Conservation (phyloP, 306 rosid species). For the Sophora flavescens region DNA sequence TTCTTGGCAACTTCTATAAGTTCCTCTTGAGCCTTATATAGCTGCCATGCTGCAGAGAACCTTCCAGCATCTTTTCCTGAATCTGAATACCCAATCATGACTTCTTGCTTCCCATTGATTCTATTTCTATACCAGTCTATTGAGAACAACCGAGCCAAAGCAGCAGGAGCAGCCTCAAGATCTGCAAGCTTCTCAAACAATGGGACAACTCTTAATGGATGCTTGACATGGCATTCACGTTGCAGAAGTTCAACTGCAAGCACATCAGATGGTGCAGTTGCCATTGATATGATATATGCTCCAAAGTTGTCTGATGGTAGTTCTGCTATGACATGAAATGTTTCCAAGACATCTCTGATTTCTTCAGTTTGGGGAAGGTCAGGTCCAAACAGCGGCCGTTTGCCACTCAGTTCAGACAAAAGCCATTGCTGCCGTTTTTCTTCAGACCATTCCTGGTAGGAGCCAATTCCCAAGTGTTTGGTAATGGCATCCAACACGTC, state of each 20-base stretch:
- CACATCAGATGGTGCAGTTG: constrained; percentile 91
- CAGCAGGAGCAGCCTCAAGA: constrained; percentile 88
- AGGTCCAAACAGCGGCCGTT: constrained; percentile 83
- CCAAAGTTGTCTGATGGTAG: constrained; percentile 88
- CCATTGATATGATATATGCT: constrained; percentile 96
- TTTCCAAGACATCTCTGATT: constrained; percentile 80
- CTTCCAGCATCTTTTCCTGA: constrained; percentile 98
- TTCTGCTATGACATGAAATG: constrained; percentile 83
- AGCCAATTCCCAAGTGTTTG: constrained; percentile 80
- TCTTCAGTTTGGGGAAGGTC: constrained; percentile 94
- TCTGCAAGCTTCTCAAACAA: constrained; percentile 93
- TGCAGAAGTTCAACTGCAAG: constrained; percentile 90
- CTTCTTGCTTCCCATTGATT: constrained; percentile 91
- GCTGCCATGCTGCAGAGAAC: constrained; percentile 93
- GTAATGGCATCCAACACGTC: constrained; percentile 92
- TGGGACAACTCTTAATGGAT: constrained; percentile 84
- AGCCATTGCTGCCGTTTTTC: constrained; percentile 89
- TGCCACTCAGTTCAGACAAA: constrained; percentile 81
- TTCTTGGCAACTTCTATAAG: constrained; percentile 86
- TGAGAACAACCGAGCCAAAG: constrained; percentile 80
- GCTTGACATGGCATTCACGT: constrained; percentile 78
- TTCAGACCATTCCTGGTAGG: constrained; percentile 93
- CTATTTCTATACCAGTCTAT: constrained; percentile 81
- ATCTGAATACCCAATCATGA: constrained; percentile 96
- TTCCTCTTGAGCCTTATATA: constrained; percentile 93